Conservation (phyloP, 768 basidiomycete genomes). For the Podaxis mareebaensis region DNA sequence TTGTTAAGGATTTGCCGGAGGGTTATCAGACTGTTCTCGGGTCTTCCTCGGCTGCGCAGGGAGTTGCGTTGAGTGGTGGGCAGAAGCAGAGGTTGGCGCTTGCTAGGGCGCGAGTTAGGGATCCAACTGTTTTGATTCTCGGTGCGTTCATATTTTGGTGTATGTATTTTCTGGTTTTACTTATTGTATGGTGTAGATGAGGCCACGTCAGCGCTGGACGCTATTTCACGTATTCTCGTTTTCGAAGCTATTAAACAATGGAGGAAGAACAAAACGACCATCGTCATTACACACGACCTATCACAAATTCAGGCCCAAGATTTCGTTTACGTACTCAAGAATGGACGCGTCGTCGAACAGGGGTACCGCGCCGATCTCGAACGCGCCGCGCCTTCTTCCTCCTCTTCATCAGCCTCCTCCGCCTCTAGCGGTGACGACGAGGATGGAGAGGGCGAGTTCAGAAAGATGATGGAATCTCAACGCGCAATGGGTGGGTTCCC, state of each 20-base stretch:
- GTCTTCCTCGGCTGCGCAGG: constrained; percentile 28
- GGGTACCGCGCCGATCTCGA: constrained; percentile 86
- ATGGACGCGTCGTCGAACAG: constrained; percentile 80
- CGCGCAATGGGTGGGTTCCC: constrained; percentile 52
- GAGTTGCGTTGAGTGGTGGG: constrained; percentile 83
- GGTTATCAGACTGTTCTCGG: constrained; percentile 85
- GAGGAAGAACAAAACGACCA: constrained; percentile 80
- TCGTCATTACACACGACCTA: constrained; percentile 95
- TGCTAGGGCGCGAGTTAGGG: constrained; percentile 80
- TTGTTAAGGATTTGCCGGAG: constrained; percentile 77
- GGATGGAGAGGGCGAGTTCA: constrained; percentile 62
- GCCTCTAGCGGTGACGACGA: constrained; percentile 20
- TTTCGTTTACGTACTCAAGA: constrained; percentile 91
- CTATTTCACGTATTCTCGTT: constrained; percentile 82
- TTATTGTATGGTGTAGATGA: constrained; percentile 59
- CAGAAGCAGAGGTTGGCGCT: constrained; percentile 91
- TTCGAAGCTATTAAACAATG: constrained; percentile 70
- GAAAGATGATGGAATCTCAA: constrained; percentile 63
- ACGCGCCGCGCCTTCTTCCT: constrained; percentile 17
- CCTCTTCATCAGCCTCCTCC: background rate
- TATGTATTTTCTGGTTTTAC: background rate
- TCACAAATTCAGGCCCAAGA: constrained; percentile 73
- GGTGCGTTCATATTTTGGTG: constrained; percentile 51
- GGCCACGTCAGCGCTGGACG: constrained; percentile 83
- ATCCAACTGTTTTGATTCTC: constrained; percentile 88